A percentile compares a stretch with the other conserved stretches of the same genome.
Conservation (phyloP, 768 basidiomycete genomes). For the Leccinum subtestaceum region DNA sequence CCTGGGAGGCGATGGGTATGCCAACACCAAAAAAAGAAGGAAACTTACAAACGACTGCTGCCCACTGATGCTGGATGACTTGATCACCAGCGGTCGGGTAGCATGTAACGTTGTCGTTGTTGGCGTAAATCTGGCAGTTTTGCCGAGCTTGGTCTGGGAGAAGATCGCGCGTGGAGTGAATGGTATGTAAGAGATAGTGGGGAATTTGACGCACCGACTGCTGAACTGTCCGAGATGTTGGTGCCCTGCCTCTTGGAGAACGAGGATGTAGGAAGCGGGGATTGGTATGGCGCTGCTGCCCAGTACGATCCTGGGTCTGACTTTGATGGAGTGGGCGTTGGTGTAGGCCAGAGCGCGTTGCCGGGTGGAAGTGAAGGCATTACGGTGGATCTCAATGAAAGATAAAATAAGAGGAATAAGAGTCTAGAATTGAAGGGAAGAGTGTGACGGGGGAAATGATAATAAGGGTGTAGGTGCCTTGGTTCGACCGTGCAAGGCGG, state of each 20-base stretch:
- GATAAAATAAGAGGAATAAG: slow-evolving; percentile 20
- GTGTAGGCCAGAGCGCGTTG: slow-evolving; percentile 44
- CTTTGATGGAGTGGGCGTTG: slow-evolving; percentile 37
- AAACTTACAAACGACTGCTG: slow-evolving; percentile 75
- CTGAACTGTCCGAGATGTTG: slow-evolving; percentile 23
- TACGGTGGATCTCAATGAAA: slow-evolving; percentile 21
- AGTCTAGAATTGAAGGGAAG: slow-evolving; percentile 25
- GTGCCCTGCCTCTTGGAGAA: slow-evolving; percentile 24
- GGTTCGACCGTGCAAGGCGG: slow-evolving; percentile 22
- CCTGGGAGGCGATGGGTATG: slow-evolving; percentile 41
- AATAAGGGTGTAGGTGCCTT: slow-evolving; percentile 7
- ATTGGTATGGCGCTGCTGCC: slow-evolving; percentile 33
- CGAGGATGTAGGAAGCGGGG: slow-evolving; percentile 9
- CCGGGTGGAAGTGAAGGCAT: slow-evolving; percentile 39
- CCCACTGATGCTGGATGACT: slow-evolving; percentile 73
- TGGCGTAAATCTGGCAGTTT: slow-evolving; percentile 53
- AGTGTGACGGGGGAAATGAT: slow-evolving; percentile 18
- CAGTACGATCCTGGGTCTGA: slow-evolving; percentile 32
- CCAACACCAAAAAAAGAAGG: slow-evolving; percentile 6
- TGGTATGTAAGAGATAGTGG: slow-evolving; percentile 5
- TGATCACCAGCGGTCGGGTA: slow-evolving; percentile 56
- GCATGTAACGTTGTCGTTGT: slow-evolving; percentile 76
- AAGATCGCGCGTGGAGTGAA: slow-evolving; percentile 12
- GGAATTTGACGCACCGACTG: slow-evolving; percentile 27
- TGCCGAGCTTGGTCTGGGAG: slow-evolving; percentile 37